Percentiles rank a stretch among this genome's conserved stretches.
Evolutionary conservation across 2,329 filamentous ascomycete genomes (phyloP).

Genomic region (Verticillium nubilum): DNA sequence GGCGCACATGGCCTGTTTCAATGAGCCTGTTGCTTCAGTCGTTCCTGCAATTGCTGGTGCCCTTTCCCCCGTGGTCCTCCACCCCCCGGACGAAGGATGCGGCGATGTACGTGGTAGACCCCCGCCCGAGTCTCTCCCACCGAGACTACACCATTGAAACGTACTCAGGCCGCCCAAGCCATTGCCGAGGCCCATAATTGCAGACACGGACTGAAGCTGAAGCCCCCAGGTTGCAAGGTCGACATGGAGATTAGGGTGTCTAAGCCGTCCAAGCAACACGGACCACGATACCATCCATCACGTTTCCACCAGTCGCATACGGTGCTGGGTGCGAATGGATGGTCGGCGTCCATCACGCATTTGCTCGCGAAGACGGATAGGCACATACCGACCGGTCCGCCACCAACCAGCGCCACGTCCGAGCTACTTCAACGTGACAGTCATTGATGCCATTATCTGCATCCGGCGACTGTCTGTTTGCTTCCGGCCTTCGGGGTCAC

Average conservation of each 20-base stretch:
- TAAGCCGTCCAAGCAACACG: background rate
- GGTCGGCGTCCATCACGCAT: background rate
- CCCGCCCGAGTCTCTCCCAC: background rate
- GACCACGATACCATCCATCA: background rate
- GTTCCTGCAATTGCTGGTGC: background rate
- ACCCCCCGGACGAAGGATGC: background rate
- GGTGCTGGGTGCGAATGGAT: background rate
- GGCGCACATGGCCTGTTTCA: background rate
- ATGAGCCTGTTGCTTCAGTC: background rate
- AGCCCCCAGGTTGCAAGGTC: background rate
- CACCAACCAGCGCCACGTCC: background rate
- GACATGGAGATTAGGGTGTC: background rate
- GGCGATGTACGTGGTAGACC: background rate
- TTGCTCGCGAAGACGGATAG: background rate
- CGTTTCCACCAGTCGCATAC: background rate
- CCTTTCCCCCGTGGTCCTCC: background rate
- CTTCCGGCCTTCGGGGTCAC: background rate
- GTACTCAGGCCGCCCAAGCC: background rate
- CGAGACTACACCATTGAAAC: background rate
- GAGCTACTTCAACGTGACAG: background rate
- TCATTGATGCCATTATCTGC: background rate
- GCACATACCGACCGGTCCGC: background rate
- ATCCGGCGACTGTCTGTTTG: background rate
- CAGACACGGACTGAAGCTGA: background rate
- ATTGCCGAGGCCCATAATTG: background rate